Evolutionary conservation across 2,329 filamentous ascomycete genomes (phyloP).

Genomic region (Microcyclospora tardicrescens): DNA sequence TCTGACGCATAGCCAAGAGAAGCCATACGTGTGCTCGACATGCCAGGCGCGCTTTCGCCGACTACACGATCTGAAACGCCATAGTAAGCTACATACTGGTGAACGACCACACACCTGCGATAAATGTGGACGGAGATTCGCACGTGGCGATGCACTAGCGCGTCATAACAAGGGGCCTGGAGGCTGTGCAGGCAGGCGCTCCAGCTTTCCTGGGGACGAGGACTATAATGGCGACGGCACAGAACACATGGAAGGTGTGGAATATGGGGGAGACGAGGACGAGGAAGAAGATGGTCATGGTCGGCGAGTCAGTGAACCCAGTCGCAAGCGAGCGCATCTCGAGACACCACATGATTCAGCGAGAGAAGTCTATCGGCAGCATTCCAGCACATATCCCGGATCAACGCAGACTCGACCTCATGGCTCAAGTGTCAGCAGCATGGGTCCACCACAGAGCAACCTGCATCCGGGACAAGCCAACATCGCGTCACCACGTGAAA

Average conservation of each 20-base stretch:
- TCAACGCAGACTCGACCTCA: constrained; percentile 14
- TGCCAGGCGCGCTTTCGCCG: constrained; percentile 86
- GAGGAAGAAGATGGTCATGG: constrained; percentile 37
- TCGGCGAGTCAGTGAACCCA: constrained; percentile 57
- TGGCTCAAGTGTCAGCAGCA: constrained; percentile 18
- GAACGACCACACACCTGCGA: constrained; percentile 91
- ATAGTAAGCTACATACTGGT: constrained; percentile 91
- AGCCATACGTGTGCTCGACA: constrained; percentile 88
- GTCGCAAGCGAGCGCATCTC: constrained; percentile 60
- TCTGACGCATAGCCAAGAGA: constrained; percentile 95
- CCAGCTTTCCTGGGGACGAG: constrained; percentile 72
- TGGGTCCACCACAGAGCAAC: constrained; percentile 23
- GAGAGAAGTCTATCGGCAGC: constrained; percentile 49
- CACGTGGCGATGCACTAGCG: constrained; percentile 84
- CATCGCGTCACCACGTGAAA: constrained; percentile 25
- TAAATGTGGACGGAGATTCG: constrained; percentile 90
- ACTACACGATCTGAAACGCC: constrained; percentile 87
- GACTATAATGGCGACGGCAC: constrained; percentile 41
- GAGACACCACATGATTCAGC: constrained; percentile 42
- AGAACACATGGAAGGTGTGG: constrained; percentile 50
- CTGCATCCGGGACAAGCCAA: constrained; percentile 19
- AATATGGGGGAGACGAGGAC: constrained; percentile 45
- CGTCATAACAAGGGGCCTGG: constrained; percentile 92
- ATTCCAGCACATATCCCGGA: constrained; percentile 62
- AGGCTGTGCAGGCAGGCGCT: constrained; percentile 80